Percentiles rank a stretch among this genome's conserved stretches.
phyloP scores from a whole-genome alignment of 1,284 basidiomycete genomes.

The Cryptococcus sp. region DNA sequence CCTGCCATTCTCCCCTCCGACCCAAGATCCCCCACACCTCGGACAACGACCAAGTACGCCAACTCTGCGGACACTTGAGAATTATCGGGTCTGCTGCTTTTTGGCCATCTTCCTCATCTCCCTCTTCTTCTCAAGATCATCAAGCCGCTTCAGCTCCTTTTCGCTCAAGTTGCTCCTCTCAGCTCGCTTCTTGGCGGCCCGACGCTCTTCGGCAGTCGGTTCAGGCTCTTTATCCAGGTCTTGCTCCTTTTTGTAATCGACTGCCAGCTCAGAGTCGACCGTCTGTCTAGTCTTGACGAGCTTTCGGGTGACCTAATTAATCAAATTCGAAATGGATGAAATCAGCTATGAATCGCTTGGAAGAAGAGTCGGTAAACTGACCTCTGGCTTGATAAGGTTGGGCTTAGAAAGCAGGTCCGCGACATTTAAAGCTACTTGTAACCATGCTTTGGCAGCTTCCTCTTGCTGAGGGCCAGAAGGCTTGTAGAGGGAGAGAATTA shows the following conservation, averaged over 20 bases:
- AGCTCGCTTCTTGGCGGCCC: conserved; percentile 69
- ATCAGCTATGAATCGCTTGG: conserved; percentile 3
- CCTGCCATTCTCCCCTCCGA: too few relatives aligned
- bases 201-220: conserved; percentile 61
- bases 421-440: conserved; percentile 69
- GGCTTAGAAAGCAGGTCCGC: conserved; percentile 65
- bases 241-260: conserved; percentile 56
- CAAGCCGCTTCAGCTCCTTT: conserved; percentile 76
- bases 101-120: conserved; percentile 46
- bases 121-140: conserved; percentile 47
- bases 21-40: too few relatives aligned
- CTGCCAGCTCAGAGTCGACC: conserved; percentile 57
- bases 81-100: conserved; percentile 20
- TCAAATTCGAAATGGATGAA: neutral
- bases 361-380: conserved; percentile 14
- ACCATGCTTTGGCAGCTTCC: conserved; percentile 61
- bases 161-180: conserved; percentile 73
- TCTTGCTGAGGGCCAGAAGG: conserved; percentile 59
- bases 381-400: conserved; percentile 67
- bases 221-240: conserved; percentile 63
- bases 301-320: conserved; percentile 64
- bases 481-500: conserved; percentile 66
- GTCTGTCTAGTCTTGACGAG: conserved; percentile 70
- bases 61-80: too few relatives aligned
- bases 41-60: too few relatives aligned